These are phyloP conservation scores for Kregervanrija pseudodelftensis DNA, from an alignment of 805 yeast genomes.

Conservation along the genomic window DNA sequence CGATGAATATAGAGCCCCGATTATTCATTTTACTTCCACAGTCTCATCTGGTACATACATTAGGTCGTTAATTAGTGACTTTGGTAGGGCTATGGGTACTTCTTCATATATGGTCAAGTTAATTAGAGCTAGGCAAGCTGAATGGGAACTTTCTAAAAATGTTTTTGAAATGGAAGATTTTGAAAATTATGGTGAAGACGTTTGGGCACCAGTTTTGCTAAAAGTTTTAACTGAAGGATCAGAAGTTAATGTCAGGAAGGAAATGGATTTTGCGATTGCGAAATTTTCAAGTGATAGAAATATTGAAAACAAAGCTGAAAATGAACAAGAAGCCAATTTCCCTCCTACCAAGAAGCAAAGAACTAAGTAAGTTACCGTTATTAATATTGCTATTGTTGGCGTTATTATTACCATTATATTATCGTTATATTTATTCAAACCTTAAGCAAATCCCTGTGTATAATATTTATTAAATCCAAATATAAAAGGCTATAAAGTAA, in stretches of 20 bases:
- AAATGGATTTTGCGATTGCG: slow-evolving; percentile 17
- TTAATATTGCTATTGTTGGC: too few species aligned
- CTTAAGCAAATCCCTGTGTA: too few species aligned
- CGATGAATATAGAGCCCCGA: slow-evolving; percentile 48
- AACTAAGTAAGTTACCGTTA: not conserved
- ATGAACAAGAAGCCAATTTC: not conserved
- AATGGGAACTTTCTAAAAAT: slow-evolving; percentile 70
- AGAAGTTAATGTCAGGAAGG: slow-evolving; percentile 31
- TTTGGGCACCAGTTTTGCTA: slow-evolving; percentile 65
- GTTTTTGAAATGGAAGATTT: slow-evolving; percentile 66
- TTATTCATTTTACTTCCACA: slow-evolving; percentile 63
- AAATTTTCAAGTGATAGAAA: too few species aligned
- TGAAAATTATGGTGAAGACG: slow-evolving; percentile 45
- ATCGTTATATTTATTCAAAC: too few species aligned
- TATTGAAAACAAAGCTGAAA: slow-evolving; percentile 3
- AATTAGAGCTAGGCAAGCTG: slow-evolving; percentile 67
- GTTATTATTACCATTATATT: too few species aligned
- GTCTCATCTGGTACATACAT: slow-evolving; percentile 96
- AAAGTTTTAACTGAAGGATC: slow-evolving; percentile 45
- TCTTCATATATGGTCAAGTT: slow-evolving; percentile 86
- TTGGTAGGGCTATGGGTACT: slow-evolving; percentile 73
- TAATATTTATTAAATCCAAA: too few species aligned
- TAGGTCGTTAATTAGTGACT: slow-evolving; percentile 81
- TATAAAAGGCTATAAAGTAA: too few species aligned
- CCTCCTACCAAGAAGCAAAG: not conserved